Percentiles rank a stretch among this genome's conserved stretches.
phyloP scores from a whole-genome alignment of 2,329 filamentous ascomycete species.

The Penicillium sp. region DNA sequence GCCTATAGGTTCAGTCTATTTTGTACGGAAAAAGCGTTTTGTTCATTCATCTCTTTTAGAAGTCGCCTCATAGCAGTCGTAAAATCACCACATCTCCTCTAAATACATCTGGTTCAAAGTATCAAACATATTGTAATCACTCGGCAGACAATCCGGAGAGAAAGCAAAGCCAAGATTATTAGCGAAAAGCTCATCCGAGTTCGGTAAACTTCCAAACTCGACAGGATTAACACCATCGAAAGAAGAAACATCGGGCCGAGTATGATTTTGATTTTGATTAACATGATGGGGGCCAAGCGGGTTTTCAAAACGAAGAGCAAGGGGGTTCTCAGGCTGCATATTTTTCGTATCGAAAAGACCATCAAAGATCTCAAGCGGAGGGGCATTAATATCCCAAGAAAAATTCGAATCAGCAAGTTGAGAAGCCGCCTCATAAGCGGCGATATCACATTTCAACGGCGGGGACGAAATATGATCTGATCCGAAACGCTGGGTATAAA shows the following conservation, averaged over 20 bases:
- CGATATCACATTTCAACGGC: neutral
- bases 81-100: slow-evolving; percentile 24
- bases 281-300: neutral
- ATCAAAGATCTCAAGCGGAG: slow-evolving; percentile 7
- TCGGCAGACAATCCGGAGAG: slow-evolving; percentile 22
- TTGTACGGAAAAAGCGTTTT: neutral
- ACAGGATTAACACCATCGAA: neutral
- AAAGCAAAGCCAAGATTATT: slow-evolving; percentile 27
- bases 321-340: neutral
- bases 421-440: neutral
- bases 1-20: no score
- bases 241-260: neutral
- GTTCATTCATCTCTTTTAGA: neutral
- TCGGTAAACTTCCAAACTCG: neutral
- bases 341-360: slow-evolving; percentile 5
- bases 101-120: slow-evolving; percentile 28
- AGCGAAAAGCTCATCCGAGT: slow-evolving; percentile 21
- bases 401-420: neutral
- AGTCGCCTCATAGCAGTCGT: neutral
- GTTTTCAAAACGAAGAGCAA: slow-evolving; percentile 3
- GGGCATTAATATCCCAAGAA: neutral
- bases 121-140: slow-evolving; percentile 30
- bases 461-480: slow-evolving; percentile 13
- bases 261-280: neutral
- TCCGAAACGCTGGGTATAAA: slow-evolving; percentile 22